Percentiles rank a stretch among this genome's conserved stretches.
These are phyloP conservation scores for Daldinia concentrica DNA, from an alignment of 495 filamentous ascomycete species.

Conservation along the genomic window DNA sequence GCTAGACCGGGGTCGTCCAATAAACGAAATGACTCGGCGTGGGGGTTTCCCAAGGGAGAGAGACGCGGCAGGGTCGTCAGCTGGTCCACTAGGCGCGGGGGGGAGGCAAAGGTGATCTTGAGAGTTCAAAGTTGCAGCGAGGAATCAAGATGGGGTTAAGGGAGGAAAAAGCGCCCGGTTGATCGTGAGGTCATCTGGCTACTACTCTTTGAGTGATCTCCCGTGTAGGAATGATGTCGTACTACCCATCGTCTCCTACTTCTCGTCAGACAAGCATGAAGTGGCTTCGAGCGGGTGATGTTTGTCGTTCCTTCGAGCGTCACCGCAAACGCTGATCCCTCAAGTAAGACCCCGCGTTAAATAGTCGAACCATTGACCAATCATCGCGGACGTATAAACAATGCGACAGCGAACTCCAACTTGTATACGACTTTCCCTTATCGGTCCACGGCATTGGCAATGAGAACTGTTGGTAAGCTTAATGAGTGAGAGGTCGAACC, in stretches of 20 bases:
- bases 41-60: constrained; percentile 39
- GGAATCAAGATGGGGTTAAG: constrained; percentile 23
- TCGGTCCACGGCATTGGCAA: constrained; percentile 33
- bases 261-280: constrained; percentile 31
- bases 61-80: constrained; percentile 39
- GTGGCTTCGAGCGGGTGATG: constrained; percentile 32
- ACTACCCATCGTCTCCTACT: constrained; percentile 32
- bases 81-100: constrained; percentile 29
- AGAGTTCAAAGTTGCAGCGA: constrained; percentile 19
- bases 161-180: constrained; percentile 28
- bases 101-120: not conserved
- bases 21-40: constrained; percentile 42
- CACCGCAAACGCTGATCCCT: constrained; percentile 28
- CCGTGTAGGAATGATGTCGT: constrained; percentile 28
- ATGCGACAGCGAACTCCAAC: constrained; percentile 35
- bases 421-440: constrained; percentile 40
- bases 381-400: constrained; percentile 31
- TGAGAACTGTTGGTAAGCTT: not conserved
- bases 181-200: constrained; percentile 40
- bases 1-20: constrained; percentile 30
- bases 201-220: constrained; percentile 25
- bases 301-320: constrained; percentile 33
- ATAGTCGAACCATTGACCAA: constrained; percentile 39
- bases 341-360: constrained; percentile 31
- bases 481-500: constrained; percentile 6